These are phyloP conservation scores for Microcyclosporella mali DNA, from an alignment of 2,329 filamentous ascomycete genomes.

Conservation along the genomic window DNA sequence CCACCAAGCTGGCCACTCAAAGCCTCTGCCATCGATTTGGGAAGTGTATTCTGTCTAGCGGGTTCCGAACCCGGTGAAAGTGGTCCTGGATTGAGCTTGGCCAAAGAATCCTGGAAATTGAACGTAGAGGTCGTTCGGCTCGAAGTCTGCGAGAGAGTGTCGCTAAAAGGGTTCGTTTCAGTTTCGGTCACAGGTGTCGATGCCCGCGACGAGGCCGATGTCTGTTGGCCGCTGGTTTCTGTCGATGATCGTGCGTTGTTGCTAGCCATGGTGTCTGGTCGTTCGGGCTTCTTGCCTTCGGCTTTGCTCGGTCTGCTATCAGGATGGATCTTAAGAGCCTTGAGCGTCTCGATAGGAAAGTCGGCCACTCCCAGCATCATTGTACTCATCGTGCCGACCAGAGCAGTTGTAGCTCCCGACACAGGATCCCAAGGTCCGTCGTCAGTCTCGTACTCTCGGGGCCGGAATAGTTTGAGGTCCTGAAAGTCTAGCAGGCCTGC, in stretches of 20 bases:
- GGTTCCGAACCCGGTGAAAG: slow-evolving; percentile 13
- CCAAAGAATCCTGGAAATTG: slow-evolving; percentile 28
- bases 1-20: slow-evolving; percentile 18
- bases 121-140: slow-evolving; percentile 24
- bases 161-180: slow-evolving; percentile 9
- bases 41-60: slow-evolving; percentile 3
- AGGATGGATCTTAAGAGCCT: slow-evolving; percentile 41
- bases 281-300: slow-evolving; percentile 16
- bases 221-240: slow-evolving; percentile 1
- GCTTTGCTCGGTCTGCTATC: slow-evolving; percentile 24
- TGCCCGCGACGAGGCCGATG: slow-evolving; percentile 8
- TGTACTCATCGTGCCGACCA: slow-evolving; percentile 75
- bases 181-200: slow-evolving; percentile 12
- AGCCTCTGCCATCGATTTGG: slow-evolving; percentile 22
- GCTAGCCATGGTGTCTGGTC: slow-evolving; percentile 1
- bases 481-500: slow-evolving; percentile 60
- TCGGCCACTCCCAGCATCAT: slow-evolving; percentile 80
- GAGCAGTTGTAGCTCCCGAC: slow-evolving; percentile 66
- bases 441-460: slow-evolving; percentile 67
- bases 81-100: slow-evolving; percentile 21
- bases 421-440: slow-evolving; percentile 74
- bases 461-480: slow-evolving; percentile 62
- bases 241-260: slow-evolving; percentile 9
- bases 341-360: slow-evolving; percentile 52
- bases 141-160: slow-evolving; percentile 10